phyloP scores from a whole-genome alignment of 495 filamentous ascomycete species.

The Aspergillus cavernicola region DNA sequence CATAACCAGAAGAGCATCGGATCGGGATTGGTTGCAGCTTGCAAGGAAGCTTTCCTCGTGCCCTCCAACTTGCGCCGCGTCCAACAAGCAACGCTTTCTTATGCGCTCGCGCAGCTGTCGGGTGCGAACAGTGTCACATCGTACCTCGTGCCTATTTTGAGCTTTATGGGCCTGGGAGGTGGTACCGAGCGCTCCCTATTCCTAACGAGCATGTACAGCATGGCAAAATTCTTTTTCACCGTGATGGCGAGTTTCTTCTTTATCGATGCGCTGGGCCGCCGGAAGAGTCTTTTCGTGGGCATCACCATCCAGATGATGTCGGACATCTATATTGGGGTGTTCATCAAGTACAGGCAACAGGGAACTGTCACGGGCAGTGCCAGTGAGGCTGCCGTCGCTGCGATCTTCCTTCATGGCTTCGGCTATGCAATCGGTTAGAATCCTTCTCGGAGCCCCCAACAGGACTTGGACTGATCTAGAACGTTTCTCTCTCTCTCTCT shows the following conservation, averaged over 20 bases:
- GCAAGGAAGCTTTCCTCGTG: slow-evolving; percentile 15
- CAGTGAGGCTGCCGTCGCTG: slow-evolving; percentile 8
- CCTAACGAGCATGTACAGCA: slow-evolving; percentile 6
- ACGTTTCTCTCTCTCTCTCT: too few species aligned
- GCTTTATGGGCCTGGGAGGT: slow-evolving; percentile 4
- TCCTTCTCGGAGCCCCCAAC: too few species aligned
- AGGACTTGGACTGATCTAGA: too few species aligned
- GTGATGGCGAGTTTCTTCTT: slow-evolving; percentile 19
- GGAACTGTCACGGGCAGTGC: neutral
- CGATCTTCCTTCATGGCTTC: neutral
- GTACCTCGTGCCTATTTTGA: slow-evolving; percentile 21
- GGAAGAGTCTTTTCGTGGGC: slow-evolving; percentile 17
- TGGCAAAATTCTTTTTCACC: slow-evolving; percentile 31
- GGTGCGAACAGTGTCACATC: slow-evolving; percentile 21
- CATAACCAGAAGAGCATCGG: neutral
- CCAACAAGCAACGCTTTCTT: slow-evolving; percentile 22
- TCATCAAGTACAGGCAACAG: slow-evolving; percentile 11
- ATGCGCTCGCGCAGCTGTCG: slow-evolving; percentile 28
- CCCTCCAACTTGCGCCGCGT: slow-evolving; percentile 17
- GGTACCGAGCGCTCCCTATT: slow-evolving; percentile 12
- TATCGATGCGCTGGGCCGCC: slow-evolving; percentile 17
- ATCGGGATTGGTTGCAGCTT: slow-evolving; percentile 2
- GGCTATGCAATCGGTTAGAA: neutral
- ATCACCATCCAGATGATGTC: slow-evolving; percentile 15
- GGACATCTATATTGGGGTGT: slow-evolving; percentile 17